These are phyloP conservation scores for Fusarium concolor DNA, from an alignment of 2,329 filamentous ascomycete species.

Conservation along the genomic window DNA sequence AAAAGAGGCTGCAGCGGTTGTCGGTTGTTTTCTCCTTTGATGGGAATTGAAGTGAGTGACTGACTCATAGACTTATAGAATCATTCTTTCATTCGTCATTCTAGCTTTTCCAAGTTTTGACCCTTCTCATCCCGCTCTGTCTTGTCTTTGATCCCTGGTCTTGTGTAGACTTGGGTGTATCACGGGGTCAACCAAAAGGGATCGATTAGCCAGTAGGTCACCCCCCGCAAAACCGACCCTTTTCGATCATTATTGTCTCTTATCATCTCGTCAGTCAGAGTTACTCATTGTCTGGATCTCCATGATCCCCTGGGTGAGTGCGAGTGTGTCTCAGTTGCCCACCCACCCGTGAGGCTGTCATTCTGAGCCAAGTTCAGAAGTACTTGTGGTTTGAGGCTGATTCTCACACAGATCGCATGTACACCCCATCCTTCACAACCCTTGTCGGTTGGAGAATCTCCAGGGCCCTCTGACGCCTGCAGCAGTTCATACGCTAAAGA, in stretches of 20 bases:
- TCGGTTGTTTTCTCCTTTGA: slow-evolving; percentile 16
- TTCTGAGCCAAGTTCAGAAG: slow-evolving; percentile 2
- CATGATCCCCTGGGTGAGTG: slow-evolving; percentile 28
- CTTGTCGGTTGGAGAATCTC: slow-evolving; percentile 11
- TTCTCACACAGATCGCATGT: slow-evolving; percentile 23
- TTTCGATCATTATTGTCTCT: slow-evolving; percentile 3
- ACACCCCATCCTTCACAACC: slow-evolving; percentile 6
- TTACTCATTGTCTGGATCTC: slow-evolving; percentile 3
- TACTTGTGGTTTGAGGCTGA: slow-evolving; percentile 28
- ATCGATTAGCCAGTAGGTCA: slow-evolving; percentile 21
- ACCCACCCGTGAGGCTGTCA: slow-evolving; percentile 32
- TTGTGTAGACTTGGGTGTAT: slow-evolving; percentile 24
- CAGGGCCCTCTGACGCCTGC: slow-evolving; percentile 36
- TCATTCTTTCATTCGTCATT: background rate
- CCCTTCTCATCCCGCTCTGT: slow-evolving; percentile 8
- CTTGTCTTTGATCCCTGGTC: slow-evolving; percentile 8
- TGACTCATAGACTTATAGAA: slow-evolving; percentile 15
- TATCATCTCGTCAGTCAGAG: background rate
- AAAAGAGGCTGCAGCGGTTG: slow-evolving; percentile 26
- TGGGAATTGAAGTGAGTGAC: background rate
- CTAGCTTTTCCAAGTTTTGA: slow-evolving; percentile 7
- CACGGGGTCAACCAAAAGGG: slow-evolving; percentile 36
- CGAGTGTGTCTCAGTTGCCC: slow-evolving; percentile 32
- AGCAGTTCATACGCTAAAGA: slow-evolving; percentile 38
- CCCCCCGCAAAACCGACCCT: slow-evolving; percentile 22